phyloP scores from a whole-genome alignment of 2,329 filamentous ascomycete genomes.

The Colletotrichum sp. region DNA sequence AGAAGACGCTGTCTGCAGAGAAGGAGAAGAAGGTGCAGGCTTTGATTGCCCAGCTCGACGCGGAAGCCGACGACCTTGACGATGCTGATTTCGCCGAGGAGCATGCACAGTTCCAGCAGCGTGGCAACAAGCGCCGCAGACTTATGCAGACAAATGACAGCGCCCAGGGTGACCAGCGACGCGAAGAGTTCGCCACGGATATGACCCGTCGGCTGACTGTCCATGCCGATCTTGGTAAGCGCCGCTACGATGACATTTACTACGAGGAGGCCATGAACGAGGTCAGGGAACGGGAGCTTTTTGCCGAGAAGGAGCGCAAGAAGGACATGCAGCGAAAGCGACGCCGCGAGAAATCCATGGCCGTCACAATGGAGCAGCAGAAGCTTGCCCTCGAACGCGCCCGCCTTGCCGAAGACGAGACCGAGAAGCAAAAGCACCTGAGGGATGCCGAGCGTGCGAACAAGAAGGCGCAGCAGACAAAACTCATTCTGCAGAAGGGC shows the following conservation, averaged over 20 bases:
- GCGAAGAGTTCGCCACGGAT: constrained; percentile 62
- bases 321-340: constrained; percentile 99
- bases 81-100: constrained; percentile 49
- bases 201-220: constrained; percentile 67
- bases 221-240: constrained; percentile 74
- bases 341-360: constrained; percentile 93
- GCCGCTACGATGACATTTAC: constrained; percentile 77
- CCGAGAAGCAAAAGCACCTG: constrained; percentile 79
- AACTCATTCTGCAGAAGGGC: constrained; percentile 84
- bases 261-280: constrained; percentile 83
- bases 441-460: constrained; percentile 88
- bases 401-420: constrained; percentile 78
- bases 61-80: constrained; percentile 50
- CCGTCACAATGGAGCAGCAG: constrained; percentile 89
- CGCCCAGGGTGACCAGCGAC: constrained; percentile 66
- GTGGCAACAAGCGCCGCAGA: constrained; percentile 69
- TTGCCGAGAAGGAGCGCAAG: constrained; percentile 97
- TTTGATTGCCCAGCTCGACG: constrained; percentile 51
- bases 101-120: constrained; percentile 55
- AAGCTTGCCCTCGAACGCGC: constrained; percentile 82
- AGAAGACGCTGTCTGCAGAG: constrained; percentile 56
- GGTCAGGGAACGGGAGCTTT: constrained; percentile 87
- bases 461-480: constrained; percentile 91
- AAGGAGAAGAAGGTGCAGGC: constrained; percentile 74
- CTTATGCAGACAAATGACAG: constrained; percentile 69